Conservation (phyloP, 2,329 filamentous ascomycete species). For the Hypoxylon sp. region DNA sequence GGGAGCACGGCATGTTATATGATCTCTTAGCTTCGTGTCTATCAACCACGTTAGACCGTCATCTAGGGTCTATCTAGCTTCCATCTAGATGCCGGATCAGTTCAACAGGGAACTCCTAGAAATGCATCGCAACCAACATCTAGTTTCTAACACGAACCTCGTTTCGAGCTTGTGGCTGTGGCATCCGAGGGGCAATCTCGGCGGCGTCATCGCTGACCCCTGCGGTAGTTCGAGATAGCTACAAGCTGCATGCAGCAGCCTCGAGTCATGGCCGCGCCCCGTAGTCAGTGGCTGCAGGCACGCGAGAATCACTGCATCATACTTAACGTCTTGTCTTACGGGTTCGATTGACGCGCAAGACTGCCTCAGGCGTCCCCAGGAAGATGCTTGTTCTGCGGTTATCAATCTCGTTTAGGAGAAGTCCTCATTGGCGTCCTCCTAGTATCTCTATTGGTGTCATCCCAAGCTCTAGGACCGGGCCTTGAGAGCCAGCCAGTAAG, state of each 20-base stretch:
- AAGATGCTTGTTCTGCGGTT: slow-evolving; percentile 18
- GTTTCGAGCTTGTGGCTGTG: slow-evolving; percentile 18
- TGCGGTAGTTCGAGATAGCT: slow-evolving; percentile 7
- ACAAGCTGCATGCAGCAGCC: slow-evolving; percentile 17
- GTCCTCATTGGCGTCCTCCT: slow-evolving; percentile 27
- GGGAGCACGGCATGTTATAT: slow-evolving; percentile 13
- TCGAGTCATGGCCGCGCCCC: slow-evolving; percentile 17
- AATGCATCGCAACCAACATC: not conserved
- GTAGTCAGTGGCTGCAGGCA: slow-evolving; percentile 33
- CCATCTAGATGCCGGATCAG: not conserved
- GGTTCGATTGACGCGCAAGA: slow-evolving; percentile 13
- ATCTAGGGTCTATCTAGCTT: not conserved
- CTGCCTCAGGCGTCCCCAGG: slow-evolving; percentile 11
- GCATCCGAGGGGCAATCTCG: not conserved
- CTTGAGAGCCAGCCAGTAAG: slow-evolving; percentile 13
- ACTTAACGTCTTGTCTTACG: slow-evolving; percentile 31
- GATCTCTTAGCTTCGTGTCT: slow-evolving; percentile 11
- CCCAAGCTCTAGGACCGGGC: slow-evolving; percentile 6
- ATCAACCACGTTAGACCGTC: slow-evolving; percentile 2
- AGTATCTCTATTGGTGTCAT: slow-evolving; percentile 7
- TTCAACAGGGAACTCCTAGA: slow-evolving; percentile 5
- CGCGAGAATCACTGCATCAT: slow-evolving; percentile 28
- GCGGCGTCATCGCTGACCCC: slow-evolving; percentile 2
- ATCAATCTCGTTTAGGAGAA: slow-evolving; percentile 24
- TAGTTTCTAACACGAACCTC: not conserved